Evolutionary conservation across 2,329 filamentous ascomycete species (phyloP), one percentile per base, ranked within the genome.

Genomic region (Pseudogymnoascus sp.): DNA sequence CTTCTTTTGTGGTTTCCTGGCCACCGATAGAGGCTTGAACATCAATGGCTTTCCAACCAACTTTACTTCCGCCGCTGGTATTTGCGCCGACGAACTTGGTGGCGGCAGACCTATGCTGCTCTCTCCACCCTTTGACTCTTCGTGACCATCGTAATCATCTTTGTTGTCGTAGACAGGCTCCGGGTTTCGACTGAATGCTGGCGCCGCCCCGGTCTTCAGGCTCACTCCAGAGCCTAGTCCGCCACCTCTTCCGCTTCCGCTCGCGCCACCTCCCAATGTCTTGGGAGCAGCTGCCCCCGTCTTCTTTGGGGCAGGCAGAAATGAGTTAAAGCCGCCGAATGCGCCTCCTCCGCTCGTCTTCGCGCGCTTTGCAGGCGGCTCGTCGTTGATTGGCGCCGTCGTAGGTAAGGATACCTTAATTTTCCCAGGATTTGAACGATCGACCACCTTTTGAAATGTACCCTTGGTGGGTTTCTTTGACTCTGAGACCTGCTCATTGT

Each of bases 21-120:
- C 84, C 11, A 97, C 92, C 0, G 92, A 96, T 37, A 97, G 78
- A 3, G 93, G 93, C 71, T 87, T 89, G 74, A 97, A 97, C 84
- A 91, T 89, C 73, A 92, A 84, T 10, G 91, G 84, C 68, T 92
- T 94, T 33, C 57, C 57, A 1, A 87, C 82, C 11, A 89, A 74
- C 74, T 89, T 87, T 13, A 88, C 81, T 62, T 87, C 84, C 1
- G 82, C 78, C n/a, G 81, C 81, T 26, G 81, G 74, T 68, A 84
- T 69, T 80, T 33, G 78, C 75, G 81, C 79, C 50, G 75, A 75
- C 17, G 68, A 67, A 63, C 75, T 77, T 8, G 79, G 76, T n/a
- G 77, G 67, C 4, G 77, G 74, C n/a, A 79, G 68, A 21, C 63
- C 70, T 66, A 76, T 63, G 5, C 69, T 64, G 24, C 66, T 64